Evolutionary conservation across 768 basidiomycete species (phyloP).

Genomic region (Psilocybe cubensis): DNA sequence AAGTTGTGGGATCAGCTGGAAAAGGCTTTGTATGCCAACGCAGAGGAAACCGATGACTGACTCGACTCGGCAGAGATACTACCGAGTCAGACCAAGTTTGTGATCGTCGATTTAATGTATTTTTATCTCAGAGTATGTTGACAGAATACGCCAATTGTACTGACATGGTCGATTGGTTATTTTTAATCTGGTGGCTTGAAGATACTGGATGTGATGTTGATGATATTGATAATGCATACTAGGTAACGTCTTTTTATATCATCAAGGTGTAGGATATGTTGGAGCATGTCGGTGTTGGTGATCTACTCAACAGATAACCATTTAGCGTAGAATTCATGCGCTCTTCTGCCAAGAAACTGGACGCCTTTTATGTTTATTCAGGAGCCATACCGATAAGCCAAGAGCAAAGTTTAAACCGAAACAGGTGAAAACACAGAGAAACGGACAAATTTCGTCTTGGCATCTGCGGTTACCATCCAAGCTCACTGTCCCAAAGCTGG

Average conservation of each 20-base stretch:
- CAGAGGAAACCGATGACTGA: not conserved
- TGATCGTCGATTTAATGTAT: not conserved
- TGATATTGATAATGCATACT: too few species aligned
- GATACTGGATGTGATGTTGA: too few species aligned
- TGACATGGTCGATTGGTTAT: not conserved
- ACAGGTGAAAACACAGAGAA: too few species aligned
- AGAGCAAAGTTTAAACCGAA: not conserved
- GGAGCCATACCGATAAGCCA: not conserved
- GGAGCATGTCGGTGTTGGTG: too few species aligned
- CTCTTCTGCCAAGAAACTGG: too few species aligned
- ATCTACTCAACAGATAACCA: too few species aligned
- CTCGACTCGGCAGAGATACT: too few species aligned
- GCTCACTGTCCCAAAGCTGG: not conserved
- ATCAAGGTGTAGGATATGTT: too few species aligned
- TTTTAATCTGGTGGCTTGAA: not conserved
- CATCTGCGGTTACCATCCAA: not conserved
- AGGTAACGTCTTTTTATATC: too few species aligned
- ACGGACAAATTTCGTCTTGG: not conserved
- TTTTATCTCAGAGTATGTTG: not conserved
- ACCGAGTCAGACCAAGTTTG: not conserved
- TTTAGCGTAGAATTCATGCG: too few species aligned
- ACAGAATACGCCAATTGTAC: conserved; percentile 8
- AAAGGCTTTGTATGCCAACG: conserved; percentile 17
- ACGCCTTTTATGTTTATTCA: too few species aligned
- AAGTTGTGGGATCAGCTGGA: conserved; percentile 29